phyloP scores from a whole-genome alignment of 306 rosid species.

The Parietaria judaica region DNA sequence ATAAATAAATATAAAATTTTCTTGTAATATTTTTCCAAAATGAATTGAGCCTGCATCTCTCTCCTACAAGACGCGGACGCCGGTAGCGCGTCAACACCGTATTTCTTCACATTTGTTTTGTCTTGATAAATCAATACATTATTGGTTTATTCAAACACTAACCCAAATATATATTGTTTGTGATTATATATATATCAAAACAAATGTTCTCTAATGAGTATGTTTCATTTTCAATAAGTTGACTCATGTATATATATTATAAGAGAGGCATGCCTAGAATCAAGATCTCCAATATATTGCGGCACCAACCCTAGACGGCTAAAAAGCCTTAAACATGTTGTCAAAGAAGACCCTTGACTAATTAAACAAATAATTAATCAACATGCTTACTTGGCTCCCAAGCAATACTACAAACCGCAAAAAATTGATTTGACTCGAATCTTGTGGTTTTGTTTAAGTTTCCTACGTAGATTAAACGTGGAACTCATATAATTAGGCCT shows the following conservation, averaged over 20 bases:
- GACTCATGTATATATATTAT: neutral
- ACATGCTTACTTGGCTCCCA: conserved; percentile 7
- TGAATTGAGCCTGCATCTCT: too few relatives aligned
- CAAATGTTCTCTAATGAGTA: too few relatives aligned
- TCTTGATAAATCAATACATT: too few relatives aligned
- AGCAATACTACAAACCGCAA: neutral
- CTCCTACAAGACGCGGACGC: too few relatives aligned
- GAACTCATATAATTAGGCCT: neutral
- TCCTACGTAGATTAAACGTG: conserved; percentile 3
- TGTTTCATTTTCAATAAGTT: neutral
- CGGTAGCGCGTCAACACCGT: too few relatives aligned
- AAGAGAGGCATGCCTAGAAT: conserved; percentile 1
- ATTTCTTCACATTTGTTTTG: too few relatives aligned
- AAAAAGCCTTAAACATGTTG: neutral
- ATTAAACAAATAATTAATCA: neutral
- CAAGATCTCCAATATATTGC: conserved; percentile 3
- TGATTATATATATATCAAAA: too few relatives aligned
- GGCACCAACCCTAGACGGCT: neutral
- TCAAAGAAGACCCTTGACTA: neutral
- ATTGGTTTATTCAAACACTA: too few relatives aligned
- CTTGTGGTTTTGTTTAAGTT: neutral
- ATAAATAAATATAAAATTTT: too few relatives aligned
- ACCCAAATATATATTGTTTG: too few relatives aligned
- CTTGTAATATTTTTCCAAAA: too few relatives aligned
- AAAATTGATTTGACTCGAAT: neutral